Evolutionary conservation across 169 alveolate genomes (phyloP).

Genomic region (Eimeria praecox): DNA sequence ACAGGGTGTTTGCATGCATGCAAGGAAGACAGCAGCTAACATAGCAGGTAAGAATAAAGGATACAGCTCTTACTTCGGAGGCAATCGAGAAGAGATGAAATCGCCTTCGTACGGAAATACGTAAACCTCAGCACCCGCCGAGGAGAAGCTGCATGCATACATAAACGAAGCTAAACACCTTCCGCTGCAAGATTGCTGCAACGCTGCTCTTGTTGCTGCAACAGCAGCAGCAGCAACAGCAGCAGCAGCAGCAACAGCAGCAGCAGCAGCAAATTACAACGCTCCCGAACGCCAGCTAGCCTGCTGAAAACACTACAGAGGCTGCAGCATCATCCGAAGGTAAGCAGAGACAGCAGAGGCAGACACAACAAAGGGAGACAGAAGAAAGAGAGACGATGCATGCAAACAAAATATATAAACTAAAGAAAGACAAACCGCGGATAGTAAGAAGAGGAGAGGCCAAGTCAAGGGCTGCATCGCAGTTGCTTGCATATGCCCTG

Average conservation of each 20-base stretch:
- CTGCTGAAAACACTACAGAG: not conserved
- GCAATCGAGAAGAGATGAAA: constrained; percentile 34
- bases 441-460: constrained; percentile 60
- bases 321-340: not conserved
- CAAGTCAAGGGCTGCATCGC: constrained; percentile 69
- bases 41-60: not conserved
- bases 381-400: not conserved
- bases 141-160: constrained; percentile 62
- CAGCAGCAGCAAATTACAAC: not conserved
- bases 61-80: constrained; percentile 30
- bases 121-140: constrained; percentile 72
- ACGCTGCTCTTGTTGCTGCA: not conserved
- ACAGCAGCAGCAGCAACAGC: not conserved
- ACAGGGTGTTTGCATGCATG: not conserved
- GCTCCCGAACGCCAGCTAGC: not conserved
- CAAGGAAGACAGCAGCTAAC: not conserved
- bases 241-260: not conserved
- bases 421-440: not conserved
- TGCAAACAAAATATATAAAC: not conserved
- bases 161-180: not conserved
- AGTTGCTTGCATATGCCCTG: constrained; percentile 52
- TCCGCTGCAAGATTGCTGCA: not conserved
- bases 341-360: not conserved
- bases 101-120: constrained; percentile 67
- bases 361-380: not conserved